Percentiles rank a stretch among this genome's conserved stretches.
Evolutionary conservation across 768 basidiomycete species (phyloP).

Genomic region (Tylopilus rubrobrunneus): DNA sequence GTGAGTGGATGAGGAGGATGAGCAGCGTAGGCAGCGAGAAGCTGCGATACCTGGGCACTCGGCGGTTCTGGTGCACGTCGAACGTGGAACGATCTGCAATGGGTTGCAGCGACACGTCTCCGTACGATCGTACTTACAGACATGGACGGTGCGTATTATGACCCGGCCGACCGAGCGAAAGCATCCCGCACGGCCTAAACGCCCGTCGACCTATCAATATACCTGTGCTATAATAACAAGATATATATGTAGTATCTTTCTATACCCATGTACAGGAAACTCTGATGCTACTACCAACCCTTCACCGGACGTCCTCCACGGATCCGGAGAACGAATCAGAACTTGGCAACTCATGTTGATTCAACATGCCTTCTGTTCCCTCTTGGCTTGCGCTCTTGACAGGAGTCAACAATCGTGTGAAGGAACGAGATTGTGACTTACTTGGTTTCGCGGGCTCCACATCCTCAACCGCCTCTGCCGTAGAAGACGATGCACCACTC

Average conservation of each 20-base stretch:
- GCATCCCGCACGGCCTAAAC: not conserved
- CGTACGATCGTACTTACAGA: slow-evolving; percentile 2
- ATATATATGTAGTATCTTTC: slow-evolving; percentile 19
- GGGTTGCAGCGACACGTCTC: not conserved
- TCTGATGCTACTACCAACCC: slow-evolving; percentile 6
- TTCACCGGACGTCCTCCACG: not conserved
- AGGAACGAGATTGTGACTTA: slow-evolving; percentile 13
- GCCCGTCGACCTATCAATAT: not conserved
- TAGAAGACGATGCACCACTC: slow-evolving; percentile 30
- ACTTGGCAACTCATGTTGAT: slow-evolving; percentile 8
- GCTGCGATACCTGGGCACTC: slow-evolving; percentile 49
- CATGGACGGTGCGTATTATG: slow-evolving; percentile 1
- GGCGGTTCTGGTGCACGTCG: slow-evolving; percentile 47
- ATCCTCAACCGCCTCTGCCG: slow-evolving; percentile 27
- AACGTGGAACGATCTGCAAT: slow-evolving; percentile 21
- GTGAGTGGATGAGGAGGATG: slow-evolving; percentile 67
- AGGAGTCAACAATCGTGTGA: not conserved
- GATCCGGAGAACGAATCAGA: not conserved
- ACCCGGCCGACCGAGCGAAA: not conserved
- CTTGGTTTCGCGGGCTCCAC: slow-evolving; percentile 26
- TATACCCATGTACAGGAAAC: slow-evolving; percentile 19
- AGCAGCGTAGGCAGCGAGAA: slow-evolving; percentile 60
- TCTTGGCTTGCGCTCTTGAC: slow-evolving; percentile 22
- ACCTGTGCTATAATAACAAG: slow-evolving; percentile 20
- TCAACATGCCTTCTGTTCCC: slow-evolving; percentile 22